Conservation (phyloP, 2,329 filamentous ascomycete species). For the Mycocentrospora acerina region DNA sequence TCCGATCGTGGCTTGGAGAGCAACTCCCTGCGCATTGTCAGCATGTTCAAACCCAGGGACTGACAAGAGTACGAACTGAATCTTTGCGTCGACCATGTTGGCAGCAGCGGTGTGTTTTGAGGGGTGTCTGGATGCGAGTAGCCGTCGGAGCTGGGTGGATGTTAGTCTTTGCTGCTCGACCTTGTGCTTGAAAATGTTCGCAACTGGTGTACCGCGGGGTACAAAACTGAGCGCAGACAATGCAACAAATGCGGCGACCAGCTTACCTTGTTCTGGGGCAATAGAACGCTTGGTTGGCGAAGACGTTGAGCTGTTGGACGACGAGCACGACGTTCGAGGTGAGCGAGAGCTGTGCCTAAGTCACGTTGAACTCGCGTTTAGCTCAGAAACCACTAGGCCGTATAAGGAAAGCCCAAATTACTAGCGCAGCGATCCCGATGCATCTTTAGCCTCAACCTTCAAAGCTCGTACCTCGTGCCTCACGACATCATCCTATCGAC, state of each 20-base stretch:
- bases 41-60: slow-evolving; percentile 4
- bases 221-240: no score
- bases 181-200: slow-evolving; percentile 21
- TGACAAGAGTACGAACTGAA: slow-evolving; percentile 39
- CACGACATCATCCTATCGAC: slow-evolving; percentile 15
- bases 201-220: no score
- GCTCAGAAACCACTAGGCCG: no score
- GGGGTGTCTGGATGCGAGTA: slow-evolving; percentile 5
- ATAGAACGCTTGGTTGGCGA: no score
- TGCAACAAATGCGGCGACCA: no score
- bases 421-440: no score
- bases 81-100: slow-evolving; percentile 45
- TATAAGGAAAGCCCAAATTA: no score
- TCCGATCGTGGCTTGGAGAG: slow-evolving; percentile 85
- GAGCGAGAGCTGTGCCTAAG: no score
- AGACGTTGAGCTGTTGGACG: no score
- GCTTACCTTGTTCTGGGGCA: no score
- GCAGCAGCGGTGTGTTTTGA: slow-evolving; percentile 2
- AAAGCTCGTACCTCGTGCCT: slow-evolving; percentile 25
- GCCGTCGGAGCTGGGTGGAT: slow-evolving; percentile 11
- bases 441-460: slow-evolving; percentile 16
- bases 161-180: slow-evolving; percentile 20
- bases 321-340: no score
- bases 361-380: no score
- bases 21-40: slow-evolving; percentile 67